Evolutionary conservation across 257 asterid species (phyloP).

Genomic region (Avicennia marina): DNA sequence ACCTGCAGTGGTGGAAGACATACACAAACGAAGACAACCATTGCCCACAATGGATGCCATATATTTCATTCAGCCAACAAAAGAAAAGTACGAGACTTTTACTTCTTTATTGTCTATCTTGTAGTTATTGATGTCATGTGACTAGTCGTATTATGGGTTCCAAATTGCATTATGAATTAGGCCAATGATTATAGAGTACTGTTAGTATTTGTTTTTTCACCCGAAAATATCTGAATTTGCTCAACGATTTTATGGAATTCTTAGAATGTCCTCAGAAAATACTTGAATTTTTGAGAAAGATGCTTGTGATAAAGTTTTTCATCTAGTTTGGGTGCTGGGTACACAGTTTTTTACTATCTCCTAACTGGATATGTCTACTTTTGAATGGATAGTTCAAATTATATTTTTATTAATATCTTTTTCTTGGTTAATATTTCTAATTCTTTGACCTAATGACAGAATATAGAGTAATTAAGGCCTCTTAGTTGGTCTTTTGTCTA

Average conservation of each 20-base stretch:
- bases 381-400: too few species aligned
- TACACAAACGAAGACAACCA: constrained; percentile 93
- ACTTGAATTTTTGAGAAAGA: constrained; percentile 1
- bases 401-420: too few species aligned
- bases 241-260: too few species aligned
- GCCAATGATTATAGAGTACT: constrained; percentile 9
- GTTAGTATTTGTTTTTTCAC: neutral
- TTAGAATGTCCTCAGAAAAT: neutral
- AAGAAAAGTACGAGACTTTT: constrained; percentile 62
- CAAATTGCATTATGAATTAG: constrained; percentile 1
- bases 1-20: constrained; percentile 97
- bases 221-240: neutral
- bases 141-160: constrained; percentile 12
- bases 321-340: too few species aligned
- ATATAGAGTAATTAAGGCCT: too few species aligned
- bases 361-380: constrained; percentile 5
- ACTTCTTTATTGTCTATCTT: constrained; percentile 12
- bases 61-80: constrained; percentile 93
- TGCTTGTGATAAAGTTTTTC: neutral
- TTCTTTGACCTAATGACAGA: too few species aligned
- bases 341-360: neutral
- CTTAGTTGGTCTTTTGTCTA: too few species aligned
- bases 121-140: constrained; percentile 11
- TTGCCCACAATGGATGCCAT: constrained; percentile 96
- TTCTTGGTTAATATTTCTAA: too few species aligned